Evolutionary conservation across 257 asterid genomes (phyloP), one percentile per base, ranked within the genome.

Genomic region (Gynochthodes officinalis): DNA sequence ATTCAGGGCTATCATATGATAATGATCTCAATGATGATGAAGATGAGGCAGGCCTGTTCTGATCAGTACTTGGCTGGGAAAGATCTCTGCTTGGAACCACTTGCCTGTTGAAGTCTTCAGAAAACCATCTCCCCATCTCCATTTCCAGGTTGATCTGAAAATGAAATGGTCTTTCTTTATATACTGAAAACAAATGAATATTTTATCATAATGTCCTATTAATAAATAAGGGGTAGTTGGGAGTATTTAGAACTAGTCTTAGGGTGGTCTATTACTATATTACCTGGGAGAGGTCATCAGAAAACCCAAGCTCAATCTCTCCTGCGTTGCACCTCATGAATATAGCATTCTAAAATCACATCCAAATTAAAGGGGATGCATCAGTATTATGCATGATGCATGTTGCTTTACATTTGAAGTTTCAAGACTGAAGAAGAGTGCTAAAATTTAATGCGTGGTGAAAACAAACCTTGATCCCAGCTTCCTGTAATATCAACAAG

Each of bases 291-390:
- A 85, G 64, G 43, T 83, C 79, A 32, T 46, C 57, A 3, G 89
- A 70, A 73, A 90, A 62, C 43, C 98, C 98, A 30, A 93, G 68
- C 84, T 93, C 98, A 53, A 93, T 81, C 75, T 90, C 98, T 77
- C 98, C 98, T 1, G 69, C 32, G 70, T 79, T 66, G 78, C 98
- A 93, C 5, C 96, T 90, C 92, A 93, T 84, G 67, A 91, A 86
- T 64, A 89, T 79, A 1, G 81, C 83, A 7, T 84, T 84, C 97
- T 92, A 55, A 39, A 70, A 39, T 37, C 37, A 65, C 28, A 55
- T 39, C 74, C 8, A 48, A n/a, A 49, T 3, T 6, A 33, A 48
- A 42, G 6, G 3, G 4, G 6, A n/a, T 44, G 19, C 39, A 39
- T 25, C 33, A 32, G 15, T 8, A 27, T 14, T 23, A 6, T 10